Evolutionary conservation across 192 early-diverging fungal genomes (phyloP), one percentile per base, ranked within the genome.

Genomic region (Backusella circina): DNA sequence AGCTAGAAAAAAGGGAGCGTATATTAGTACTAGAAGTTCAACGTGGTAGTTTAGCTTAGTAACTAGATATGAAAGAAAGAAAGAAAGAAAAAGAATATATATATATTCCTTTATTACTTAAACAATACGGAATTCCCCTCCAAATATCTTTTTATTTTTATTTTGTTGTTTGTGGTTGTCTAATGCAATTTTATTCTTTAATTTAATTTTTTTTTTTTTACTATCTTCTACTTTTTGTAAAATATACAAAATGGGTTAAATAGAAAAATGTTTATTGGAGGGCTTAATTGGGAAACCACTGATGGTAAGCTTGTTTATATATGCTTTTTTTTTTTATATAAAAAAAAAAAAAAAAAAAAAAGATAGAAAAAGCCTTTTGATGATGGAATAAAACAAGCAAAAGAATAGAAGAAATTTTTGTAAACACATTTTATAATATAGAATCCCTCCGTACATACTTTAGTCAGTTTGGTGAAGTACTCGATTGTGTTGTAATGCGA

Each of bases 181-280:
- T 47, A 47, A 47, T 47, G 16, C 44, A 51, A 33, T 50, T 7
- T 67, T 67, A 35, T 77, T 36, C 23, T 73, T 35, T n/a, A n/a
- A n/a, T n/a, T n/a, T n/a, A n/a, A n/a, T n/a, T 75, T 36, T 50
- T 75, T 75, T 21, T 64, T 37, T 54, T 76, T 51, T 71, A 37
- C 71, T 47, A 30, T 47, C 44, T 47, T 47, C 4, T 47, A 18
- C 16, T 47, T 47, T 47, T 41, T 18, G 15, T 28, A 66, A 30
- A 61, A 31, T 30, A 38, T 36, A 37, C 23, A 66, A 31, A 33
- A 66, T 57, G 31, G 71, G 21, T 51, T 16, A 16, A 23, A 69
- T 90, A 92, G 92, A 82, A 93, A 93, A 86, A 90, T 93, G 88
- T 93, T 93, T 83, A 84, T 92, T 74, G 92, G 92, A 72, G 92